These are phyloP conservation scores for Candida ovalis DNA, from an alignment of 805 yeast genomes.

Conservation along the genomic window DNA sequence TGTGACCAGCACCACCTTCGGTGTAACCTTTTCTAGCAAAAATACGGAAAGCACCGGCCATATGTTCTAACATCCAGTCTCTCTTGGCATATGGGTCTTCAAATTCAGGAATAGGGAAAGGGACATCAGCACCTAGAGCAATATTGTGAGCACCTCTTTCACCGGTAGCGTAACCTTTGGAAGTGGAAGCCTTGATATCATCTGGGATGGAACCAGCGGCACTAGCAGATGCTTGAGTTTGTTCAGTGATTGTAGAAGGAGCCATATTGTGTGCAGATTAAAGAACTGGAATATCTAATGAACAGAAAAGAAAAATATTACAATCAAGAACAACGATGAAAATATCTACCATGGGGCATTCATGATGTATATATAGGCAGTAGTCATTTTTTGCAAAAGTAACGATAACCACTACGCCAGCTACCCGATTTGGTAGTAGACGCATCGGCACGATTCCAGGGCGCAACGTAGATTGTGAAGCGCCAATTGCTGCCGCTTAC, in stretches of 20 bases:
- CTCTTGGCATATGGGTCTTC: constrained; percentile 46
- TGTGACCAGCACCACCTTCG: constrained; percentile 84
- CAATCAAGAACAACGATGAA: not conserved
- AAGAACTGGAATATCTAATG: not conserved
- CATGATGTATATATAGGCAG: not conserved
- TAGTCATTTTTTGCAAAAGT: not conserved
- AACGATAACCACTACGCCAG: not conserved
- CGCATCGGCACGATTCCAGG: constrained; percentile 1
- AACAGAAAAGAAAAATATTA: not conserved
- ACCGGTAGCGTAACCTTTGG: constrained; percentile 39
- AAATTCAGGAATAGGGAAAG: constrained; percentile 51
- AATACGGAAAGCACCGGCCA: constrained; percentile 82
- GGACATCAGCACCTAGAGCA: constrained; percentile 49
- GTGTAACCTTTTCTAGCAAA: constrained; percentile 75
- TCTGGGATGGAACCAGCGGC: constrained; percentile 22
- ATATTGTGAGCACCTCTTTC: constrained; percentile 59
- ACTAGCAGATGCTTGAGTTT: constrained; percentile 11
- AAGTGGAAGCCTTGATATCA: constrained; percentile 28
- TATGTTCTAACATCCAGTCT: constrained; percentile 59
- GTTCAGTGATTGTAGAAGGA: constrained; percentile 14
- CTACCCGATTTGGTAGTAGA: constrained; percentile 10
- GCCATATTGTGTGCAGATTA: constrained; percentile 7
- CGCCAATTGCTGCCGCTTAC: not conserved
- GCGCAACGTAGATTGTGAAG: too few species aligned
- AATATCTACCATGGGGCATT: not conserved